These are phyloP conservation scores for Cicer bijugum DNA, from an alignment of 306 rosid species.

Conservation along the genomic window DNA sequence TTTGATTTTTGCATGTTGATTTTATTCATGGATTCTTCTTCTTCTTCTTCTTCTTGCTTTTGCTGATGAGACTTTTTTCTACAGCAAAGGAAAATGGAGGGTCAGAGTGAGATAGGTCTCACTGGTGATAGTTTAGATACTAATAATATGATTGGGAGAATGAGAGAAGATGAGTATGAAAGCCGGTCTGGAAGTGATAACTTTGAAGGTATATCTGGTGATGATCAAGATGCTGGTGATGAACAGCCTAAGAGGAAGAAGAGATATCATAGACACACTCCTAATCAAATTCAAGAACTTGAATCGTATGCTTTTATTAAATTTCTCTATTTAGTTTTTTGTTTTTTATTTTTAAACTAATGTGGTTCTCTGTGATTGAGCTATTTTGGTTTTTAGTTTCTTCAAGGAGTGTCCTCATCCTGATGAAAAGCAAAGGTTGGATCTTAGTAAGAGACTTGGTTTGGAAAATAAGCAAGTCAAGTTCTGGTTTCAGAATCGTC, in stretches of 20 bases:
- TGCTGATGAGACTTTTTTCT: slow-evolving; percentile 42
- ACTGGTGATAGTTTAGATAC: slow-evolving; percentile 71
- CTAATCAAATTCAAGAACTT: slow-evolving; percentile 90
- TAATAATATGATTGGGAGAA: slow-evolving; percentile 59
- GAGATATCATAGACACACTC: slow-evolving; percentile 94
- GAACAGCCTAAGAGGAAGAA: slow-evolving; percentile 70
- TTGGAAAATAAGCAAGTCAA: slow-evolving; percentile 93
- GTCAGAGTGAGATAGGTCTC: slow-evolving; percentile 64
- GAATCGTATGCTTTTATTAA: slow-evolving; percentile 62
- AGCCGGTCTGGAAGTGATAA: slow-evolving; percentile 94
- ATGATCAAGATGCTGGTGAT: slow-evolving; percentile 76
- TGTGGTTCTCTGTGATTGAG: slow-evolving; percentile 11
- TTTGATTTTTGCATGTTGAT: slow-evolving; percentile 27
- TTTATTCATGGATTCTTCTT: background rate
- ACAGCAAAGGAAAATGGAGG: slow-evolving; percentile 82
- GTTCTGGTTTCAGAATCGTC: slow-evolving; percentile 95
- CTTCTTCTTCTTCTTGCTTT: slow-evolving; percentile 16
- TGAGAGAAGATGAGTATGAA: slow-evolving; percentile 85
- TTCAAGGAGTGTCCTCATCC: slow-evolving; percentile 97
- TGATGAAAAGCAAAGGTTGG: slow-evolving; percentile 91
- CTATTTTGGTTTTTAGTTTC: slow-evolving; percentile 58
- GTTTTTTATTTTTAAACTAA: background rate
- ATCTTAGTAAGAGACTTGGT: slow-evolving; percentile 76
- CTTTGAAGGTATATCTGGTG: slow-evolving; percentile 80
- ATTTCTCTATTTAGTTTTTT: background rate